Conservation (phyloP, 345 rosid genomes). For the Eucalyptus brandiana region DNA sequence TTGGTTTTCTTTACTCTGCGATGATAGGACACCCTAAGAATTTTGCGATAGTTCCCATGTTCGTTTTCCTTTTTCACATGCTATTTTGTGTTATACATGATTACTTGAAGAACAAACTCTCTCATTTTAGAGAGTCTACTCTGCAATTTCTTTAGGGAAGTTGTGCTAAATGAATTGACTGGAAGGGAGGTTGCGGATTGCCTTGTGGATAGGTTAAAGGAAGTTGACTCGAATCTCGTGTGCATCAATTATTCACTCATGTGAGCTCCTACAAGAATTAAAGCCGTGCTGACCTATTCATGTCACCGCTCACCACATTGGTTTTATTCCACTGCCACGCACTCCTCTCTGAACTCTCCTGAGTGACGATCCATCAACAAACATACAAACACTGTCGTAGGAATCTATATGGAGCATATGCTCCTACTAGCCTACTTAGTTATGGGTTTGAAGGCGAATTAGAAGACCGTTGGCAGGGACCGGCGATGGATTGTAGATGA, state of each 20-base stretch:
- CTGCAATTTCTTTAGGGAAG: not conserved
- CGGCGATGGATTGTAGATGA: not conserved
- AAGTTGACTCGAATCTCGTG: not conserved
- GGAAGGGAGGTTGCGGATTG: not conserved
- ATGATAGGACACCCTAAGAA: not conserved
- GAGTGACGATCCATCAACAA: not conserved
- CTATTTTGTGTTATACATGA: not conserved
- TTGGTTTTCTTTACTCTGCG: not conserved
- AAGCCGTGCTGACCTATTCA: not conserved
- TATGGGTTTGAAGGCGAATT: not conserved
- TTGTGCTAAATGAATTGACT: not conserved
- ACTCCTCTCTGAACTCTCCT: not conserved
- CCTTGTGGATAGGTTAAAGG: not conserved
- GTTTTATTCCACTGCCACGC: not conserved
- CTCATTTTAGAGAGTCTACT: not conserved
- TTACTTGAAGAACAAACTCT: not conserved
- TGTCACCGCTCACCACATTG: not conserved
- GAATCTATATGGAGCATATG: not conserved
- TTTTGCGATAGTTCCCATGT: not conserved
- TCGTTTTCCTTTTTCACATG: not conserved
- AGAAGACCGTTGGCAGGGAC: not conserved
- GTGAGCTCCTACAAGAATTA: not conserved
- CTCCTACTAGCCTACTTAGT: not conserved
- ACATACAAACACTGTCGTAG: not conserved
- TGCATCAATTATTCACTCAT: not conserved